Percentiles rank a stretch among this genome's conserved stretches.
phyloP scores from a whole-genome alignment of 768 basidiomycete species.

The Russula lepida region DNA sequence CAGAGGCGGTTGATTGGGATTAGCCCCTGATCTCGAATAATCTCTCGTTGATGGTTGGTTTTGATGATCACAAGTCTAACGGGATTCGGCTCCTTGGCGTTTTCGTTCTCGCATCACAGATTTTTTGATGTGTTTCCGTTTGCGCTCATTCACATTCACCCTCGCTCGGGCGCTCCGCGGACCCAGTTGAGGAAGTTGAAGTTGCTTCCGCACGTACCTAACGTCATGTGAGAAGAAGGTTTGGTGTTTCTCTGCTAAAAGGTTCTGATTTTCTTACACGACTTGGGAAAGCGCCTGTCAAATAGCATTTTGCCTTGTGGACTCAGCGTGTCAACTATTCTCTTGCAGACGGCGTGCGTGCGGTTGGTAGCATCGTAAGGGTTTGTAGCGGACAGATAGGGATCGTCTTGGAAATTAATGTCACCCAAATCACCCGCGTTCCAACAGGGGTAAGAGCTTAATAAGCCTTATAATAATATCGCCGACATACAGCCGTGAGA shows the following conservation, averaged over 20 bases:
- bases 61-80: background rate
- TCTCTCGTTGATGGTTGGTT: background rate
- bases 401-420: background rate
- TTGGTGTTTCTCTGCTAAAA: background rate
- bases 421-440: background rate
- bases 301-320: background rate
- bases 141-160: background rate
- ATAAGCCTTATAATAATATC: no score
- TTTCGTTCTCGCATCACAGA: background rate
- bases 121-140: background rate
- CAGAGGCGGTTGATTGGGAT: background rate
- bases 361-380: background rate
- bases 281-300: background rate
- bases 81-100: background rate
- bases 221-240: slow-evolving; percentile 4
- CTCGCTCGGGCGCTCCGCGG: slow-evolving; percentile 1
- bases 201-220: background rate
- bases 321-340: background rate
- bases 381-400: background rate
- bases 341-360: background rate
- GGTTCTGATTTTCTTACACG: background rate
- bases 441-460: background rate
- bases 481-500: no score
- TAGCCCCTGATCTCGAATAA: no score
- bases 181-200: slow-evolving; percentile 1